Conservation (phyloP, 2,329 filamentous ascomycete genomes). For the Trichoderma pleuroti region DNA sequence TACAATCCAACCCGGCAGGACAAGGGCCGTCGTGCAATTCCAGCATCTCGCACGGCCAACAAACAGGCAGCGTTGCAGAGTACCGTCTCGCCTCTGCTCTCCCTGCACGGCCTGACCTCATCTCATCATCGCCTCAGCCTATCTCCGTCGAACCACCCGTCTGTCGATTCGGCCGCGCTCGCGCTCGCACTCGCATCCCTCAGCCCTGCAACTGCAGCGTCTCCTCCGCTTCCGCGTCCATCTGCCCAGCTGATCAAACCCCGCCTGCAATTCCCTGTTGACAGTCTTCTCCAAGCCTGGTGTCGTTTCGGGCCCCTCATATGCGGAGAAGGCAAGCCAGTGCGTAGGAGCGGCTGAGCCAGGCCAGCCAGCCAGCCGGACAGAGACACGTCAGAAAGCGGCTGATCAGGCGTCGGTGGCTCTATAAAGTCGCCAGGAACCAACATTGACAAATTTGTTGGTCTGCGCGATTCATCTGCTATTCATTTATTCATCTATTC, state of each 20-base stretch:
- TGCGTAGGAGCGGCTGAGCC: not conserved
- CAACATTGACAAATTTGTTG: not conserved
- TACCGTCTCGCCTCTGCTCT: not conserved
- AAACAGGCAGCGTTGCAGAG: not conserved
- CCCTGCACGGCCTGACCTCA: not conserved
- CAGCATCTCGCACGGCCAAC: not conserved
- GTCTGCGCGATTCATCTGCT: not conserved
- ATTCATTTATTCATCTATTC: not conserved
- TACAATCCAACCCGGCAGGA: too few relatives aligned
- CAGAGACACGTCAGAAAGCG: conserved; percentile 3
- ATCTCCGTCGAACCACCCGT: conserved; percentile 10
- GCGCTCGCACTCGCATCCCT: not conserved
- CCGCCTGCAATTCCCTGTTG: conserved; percentile 6
- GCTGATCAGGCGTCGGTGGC: not conserved
- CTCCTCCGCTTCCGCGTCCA: not conserved
- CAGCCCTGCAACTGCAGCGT: not conserved
- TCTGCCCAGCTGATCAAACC: conserved; percentile 14
- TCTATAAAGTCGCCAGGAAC: not conserved
- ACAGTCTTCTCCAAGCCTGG: not conserved
- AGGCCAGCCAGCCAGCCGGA: not conserved
- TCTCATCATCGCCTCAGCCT: not conserved
- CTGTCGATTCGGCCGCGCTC: not conserved
- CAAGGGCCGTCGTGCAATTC: too few relatives aligned
- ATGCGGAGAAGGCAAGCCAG: conserved; percentile 8
- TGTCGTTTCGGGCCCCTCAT: not conserved